Conservation (phyloP, 1,284 basidiomycete genomes). For the Moesziomyces parantarcticus region DNA sequence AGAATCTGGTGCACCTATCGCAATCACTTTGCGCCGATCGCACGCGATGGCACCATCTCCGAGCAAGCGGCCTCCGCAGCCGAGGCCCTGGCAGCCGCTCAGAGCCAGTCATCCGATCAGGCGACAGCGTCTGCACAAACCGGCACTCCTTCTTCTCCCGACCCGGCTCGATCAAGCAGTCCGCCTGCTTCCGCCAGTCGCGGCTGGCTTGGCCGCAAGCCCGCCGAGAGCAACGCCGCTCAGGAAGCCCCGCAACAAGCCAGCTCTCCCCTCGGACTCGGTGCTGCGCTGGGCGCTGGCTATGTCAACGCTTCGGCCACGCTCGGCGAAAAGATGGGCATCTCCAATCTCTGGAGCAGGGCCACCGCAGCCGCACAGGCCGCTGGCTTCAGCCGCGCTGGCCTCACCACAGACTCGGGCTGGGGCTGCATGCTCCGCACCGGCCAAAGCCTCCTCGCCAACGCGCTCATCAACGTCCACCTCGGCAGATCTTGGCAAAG, state of each 20-base stretch:
- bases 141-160: slow-evolving; percentile 5
- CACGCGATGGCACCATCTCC: slow-evolving; percentile 63
- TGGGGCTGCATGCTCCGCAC: slow-evolving; percentile 99
- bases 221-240: slow-evolving; percentile 25
- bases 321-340: slow-evolving; percentile 62
- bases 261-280: slow-evolving; percentile 22
- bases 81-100: slow-evolving; percentile 18
- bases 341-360: slow-evolving; percentile 56
- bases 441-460: slow-evolving; percentile 90
- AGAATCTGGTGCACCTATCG: slow-evolving; percentile 67
- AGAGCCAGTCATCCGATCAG: slow-evolving; percentile 10
- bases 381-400: slow-evolving; percentile 66
- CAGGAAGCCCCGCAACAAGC: slow-evolving; percentile 18
- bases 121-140: slow-evolving; percentile 5
- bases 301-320: slow-evolving; percentile 31
- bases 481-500: slow-evolving; percentile 72
- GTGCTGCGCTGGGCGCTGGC: slow-evolving; percentile 32
- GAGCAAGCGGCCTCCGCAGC: slow-evolving; percentile 58
- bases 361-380: slow-evolving; percentile 60
- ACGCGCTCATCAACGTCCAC: slow-evolving; percentile 83
- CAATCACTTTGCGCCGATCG: slow-evolving; percentile 61
- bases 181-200: slow-evolving; percentile 24
- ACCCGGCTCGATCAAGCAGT: slow-evolving; percentile 17
- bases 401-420: slow-evolving; percentile 90
- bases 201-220: slow-evolving; percentile 44